These are phyloP conservation scores for Metschnikowia peoriensis DNA, from an alignment of 805 yeast genomes.

Conservation along the genomic window DNA sequence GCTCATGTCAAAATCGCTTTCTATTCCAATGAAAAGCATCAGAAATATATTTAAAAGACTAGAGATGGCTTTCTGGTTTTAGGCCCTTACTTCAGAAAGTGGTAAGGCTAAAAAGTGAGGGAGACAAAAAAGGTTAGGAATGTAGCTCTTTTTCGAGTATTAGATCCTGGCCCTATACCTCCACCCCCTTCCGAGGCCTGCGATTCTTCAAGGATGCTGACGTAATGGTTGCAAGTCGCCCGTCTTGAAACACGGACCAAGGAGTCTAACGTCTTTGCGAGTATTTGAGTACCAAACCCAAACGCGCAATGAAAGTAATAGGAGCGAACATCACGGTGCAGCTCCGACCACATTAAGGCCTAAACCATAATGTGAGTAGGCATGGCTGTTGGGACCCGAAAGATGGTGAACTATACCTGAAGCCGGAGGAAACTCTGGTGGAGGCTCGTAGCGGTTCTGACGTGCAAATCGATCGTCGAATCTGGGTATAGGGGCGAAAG, in stretches of 20 bases:
- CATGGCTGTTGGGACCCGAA: conserved; percentile 46
- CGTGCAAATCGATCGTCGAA: conserved; percentile 46
- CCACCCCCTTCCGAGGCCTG: background rate
- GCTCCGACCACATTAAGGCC: conserved; percentile 30
- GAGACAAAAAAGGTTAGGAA: no score
- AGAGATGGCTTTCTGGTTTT: no score
- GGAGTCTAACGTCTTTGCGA: conserved; percentile 43
- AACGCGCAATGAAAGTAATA: conserved; percentile 40
- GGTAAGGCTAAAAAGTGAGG: no score
- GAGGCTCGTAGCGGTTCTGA: conserved; percentile 47
- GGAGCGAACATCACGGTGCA: conserved; percentile 34
- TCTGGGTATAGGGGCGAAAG: conserved; percentile 44
- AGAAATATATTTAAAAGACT: no score
- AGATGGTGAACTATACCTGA: conserved; percentile 46
- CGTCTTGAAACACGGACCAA: conserved; percentile 44
- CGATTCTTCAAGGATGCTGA: background rate
- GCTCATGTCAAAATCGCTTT: background rate
- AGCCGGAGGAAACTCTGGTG: conserved; percentile 47
- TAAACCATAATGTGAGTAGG: conserved; percentile 41
- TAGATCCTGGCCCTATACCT: no score
- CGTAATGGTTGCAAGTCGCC: conserved; percentile 25
- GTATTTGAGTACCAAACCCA: conserved; percentile 42
- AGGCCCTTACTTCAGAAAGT: no score
- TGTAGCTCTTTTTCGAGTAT: no score
- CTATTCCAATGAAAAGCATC: background rate